Evolutionary conservation across 169 alveolate genomes (phyloP).

Genomic region (Plasmodium gonderi): DNA sequence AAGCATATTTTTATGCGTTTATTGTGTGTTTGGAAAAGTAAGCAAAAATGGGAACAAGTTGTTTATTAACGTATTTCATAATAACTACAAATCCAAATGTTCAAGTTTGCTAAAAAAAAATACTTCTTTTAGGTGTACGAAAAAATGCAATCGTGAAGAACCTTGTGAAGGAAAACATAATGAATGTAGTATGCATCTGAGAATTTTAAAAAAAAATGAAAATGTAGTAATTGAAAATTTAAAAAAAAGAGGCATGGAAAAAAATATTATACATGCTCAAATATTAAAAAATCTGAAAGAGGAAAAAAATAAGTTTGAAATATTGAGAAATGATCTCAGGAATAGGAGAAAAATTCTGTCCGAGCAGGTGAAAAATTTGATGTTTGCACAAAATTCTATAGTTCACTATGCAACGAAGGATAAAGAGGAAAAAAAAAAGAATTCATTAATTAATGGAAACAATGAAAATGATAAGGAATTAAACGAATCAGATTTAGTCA

Average conservation of each 20-base stretch:
- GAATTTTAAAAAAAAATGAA: conserved; percentile 44
- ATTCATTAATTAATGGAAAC: background rate
- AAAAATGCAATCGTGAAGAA: background rate
- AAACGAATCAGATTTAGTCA: background rate
- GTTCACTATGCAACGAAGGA: background rate
- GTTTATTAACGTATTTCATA: background rate
- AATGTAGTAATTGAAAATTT: conserved; percentile 53
- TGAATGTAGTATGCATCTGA: conserved; percentile 41
- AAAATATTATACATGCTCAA: background rate
- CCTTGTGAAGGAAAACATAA: background rate
- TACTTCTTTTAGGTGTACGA: background rate
- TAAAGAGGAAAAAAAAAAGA: background rate
- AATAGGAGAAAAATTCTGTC: conserved; percentile 70
- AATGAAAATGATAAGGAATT: background rate
- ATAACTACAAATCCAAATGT: background rate
- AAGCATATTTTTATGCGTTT: conserved; percentile 20
- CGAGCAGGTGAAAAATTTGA: conserved; percentile 33
- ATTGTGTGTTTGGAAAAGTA: background rate
- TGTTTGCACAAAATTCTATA: background rate
- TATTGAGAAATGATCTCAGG: conserved; percentile 42
- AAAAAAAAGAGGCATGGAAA: conserved; percentile 57
- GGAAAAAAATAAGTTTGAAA: conserved; percentile 45
- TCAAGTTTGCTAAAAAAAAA: background rate
- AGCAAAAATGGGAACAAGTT: background rate
- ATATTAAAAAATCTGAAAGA: conserved; percentile 30